A percentile compares a stretch with the other conserved stretches of the same genome.
Conservation (phyloP, 2,329 filamentous ascomycete genomes). For the Alternaria sp. region DNA sequence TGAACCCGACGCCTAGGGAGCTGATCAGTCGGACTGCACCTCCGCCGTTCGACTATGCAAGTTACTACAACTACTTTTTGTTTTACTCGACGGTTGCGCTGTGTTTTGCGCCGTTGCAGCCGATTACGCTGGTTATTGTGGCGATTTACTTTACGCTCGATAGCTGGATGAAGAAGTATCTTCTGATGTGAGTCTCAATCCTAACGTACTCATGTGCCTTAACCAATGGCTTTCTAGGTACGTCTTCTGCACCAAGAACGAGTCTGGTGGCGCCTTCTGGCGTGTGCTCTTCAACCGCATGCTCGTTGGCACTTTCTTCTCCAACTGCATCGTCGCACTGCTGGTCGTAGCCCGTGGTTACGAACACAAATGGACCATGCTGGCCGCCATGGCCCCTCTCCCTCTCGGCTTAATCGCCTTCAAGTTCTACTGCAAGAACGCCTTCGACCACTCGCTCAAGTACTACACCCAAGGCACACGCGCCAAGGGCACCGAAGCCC, state of each 20-base stretch:
- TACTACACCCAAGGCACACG: conserved; percentile 75
- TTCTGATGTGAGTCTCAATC: conserved; percentile 67
- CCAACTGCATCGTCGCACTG: conserved; percentile 79
- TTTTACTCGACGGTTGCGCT: conserved; percentile 92
- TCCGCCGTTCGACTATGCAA: conserved; percentile 90
- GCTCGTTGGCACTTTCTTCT: conserved; percentile 78
- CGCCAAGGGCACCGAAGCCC: conserved; percentile 57
- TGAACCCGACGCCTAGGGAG: conserved; percentile 86
- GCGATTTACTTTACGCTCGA: conserved; percentile 91
- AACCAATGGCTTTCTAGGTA: conserved; percentile 47
- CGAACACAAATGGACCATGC: conserved; percentile 57
- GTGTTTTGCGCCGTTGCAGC: conserved; percentile 84
- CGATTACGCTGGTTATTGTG: conserved; percentile 82
- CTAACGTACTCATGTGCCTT: no score
- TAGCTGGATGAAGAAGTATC: conserved; percentile 90
- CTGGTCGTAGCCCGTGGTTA: conserved; percentile 72
- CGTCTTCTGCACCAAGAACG: conserved; percentile 94
- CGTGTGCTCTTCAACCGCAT: conserved; percentile 91
- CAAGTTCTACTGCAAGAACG: conserved; percentile 80
- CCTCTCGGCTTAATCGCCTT: conserved; percentile 80
- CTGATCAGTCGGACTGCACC: conserved; percentile 93
- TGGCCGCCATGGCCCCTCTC: conserved; percentile 74
- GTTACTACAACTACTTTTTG: conserved; percentile 97
- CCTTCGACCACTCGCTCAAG: conserved; percentile 79
- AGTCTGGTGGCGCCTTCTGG: conserved; percentile 94